Conservation (phyloP, 1,139 yeast genomes). For the Suhomyces taliae region DNA sequence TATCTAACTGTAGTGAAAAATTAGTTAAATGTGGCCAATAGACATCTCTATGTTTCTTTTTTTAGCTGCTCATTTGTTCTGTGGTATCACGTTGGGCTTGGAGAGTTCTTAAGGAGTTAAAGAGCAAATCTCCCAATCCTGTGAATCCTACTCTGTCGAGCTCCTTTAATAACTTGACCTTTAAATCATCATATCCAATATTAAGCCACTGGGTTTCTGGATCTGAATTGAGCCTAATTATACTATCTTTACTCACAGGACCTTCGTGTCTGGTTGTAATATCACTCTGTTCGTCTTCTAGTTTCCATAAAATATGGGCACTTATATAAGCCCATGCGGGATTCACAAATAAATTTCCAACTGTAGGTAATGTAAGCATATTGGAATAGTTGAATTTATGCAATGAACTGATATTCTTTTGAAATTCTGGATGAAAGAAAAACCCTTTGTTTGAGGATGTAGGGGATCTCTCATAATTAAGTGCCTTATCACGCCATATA, state of each 20-base stretch:
- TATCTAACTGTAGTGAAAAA: no score
- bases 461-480: slow-evolving; percentile 15
- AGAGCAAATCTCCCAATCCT: slow-evolving; percentile 47
- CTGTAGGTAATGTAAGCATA: slow-evolving; percentile 24
- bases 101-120: slow-evolving; percentile 47
- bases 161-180: slow-evolving; percentile 34
- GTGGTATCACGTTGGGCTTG: slow-evolving; percentile 17
- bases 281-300: slow-evolving; percentile 43
- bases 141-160: slow-evolving; percentile 38
- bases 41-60: background rate
- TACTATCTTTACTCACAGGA: slow-evolving; percentile 40
- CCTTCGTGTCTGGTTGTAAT: slow-evolving; percentile 43
- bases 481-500: slow-evolving; percentile 60
- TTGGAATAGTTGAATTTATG: slow-evolving; percentile 23
- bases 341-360: slow-evolving; percentile 54
- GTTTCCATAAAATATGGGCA: slow-evolving; percentile 42
- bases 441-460: slow-evolving; percentile 35
- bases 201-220: slow-evolving; percentile 30
- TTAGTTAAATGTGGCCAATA: background rate
- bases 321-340: slow-evolving; percentile 54
- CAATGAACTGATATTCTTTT: slow-evolving; percentile 38
- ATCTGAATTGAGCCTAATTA: slow-evolving; percentile 21
- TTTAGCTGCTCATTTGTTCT: slow-evolving; percentile 7
- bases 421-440: slow-evolving; percentile 39
- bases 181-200: slow-evolving; percentile 37